Evolutionary conservation across 345 rosid genomes (phyloP).

Genomic region (Combretum micranthum): DNA sequence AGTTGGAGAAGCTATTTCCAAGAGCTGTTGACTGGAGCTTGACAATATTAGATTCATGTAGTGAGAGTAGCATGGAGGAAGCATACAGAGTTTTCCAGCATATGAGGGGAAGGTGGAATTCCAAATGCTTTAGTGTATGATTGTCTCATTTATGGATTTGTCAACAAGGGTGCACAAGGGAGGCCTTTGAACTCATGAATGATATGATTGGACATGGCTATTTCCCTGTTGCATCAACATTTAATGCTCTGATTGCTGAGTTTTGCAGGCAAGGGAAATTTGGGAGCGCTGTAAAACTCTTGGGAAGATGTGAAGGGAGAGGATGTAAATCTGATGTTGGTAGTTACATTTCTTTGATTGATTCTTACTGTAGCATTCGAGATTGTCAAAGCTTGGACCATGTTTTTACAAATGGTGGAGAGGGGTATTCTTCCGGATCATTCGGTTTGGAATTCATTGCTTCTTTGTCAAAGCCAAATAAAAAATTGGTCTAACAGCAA

Average conservation of each 20-base stretch:
- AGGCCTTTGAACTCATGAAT: slow-evolving; percentile 50
- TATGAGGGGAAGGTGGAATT: slow-evolving; percentile 47
- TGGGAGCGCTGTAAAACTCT: slow-evolving; percentile 42
- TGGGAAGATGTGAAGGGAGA: slow-evolving; percentile 53
- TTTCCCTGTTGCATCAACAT: slow-evolving; percentile 43
- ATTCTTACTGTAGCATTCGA: slow-evolving; percentile 35
- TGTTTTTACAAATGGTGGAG: slow-evolving; percentile 49
- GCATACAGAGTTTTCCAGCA: slow-evolving; percentile 43
- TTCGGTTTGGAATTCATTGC: slow-evolving; percentile 48
- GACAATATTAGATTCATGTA: slow-evolving; percentile 45
- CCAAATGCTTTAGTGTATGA: slow-evolving; percentile 49
- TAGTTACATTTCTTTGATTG: slow-evolving; percentile 39
- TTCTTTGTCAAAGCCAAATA: slow-evolving; percentile 36
- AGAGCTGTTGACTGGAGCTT: slow-evolving; percentile 58
- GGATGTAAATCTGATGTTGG: slow-evolving; percentile 41
- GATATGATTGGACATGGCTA: slow-evolving; percentile 41
- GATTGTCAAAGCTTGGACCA: slow-evolving; percentile 32
- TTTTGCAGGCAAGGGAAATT: slow-evolving; percentile 56
- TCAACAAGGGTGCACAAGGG: slow-evolving; percentile 28
- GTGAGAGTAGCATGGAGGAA: slow-evolving; percentile 36
- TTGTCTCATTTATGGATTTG: slow-evolving; percentile 50
- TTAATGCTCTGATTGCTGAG: slow-evolving; percentile 43
- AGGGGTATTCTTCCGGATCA: slow-evolving; percentile 46
- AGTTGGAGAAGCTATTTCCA: slow-evolving; percentile 64
- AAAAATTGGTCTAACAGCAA: slow-evolving; percentile 16